phyloP scores from a whole-genome alignment of 2,329 filamentous ascomycete genomes.

The Diaporthe sp. region DNA sequence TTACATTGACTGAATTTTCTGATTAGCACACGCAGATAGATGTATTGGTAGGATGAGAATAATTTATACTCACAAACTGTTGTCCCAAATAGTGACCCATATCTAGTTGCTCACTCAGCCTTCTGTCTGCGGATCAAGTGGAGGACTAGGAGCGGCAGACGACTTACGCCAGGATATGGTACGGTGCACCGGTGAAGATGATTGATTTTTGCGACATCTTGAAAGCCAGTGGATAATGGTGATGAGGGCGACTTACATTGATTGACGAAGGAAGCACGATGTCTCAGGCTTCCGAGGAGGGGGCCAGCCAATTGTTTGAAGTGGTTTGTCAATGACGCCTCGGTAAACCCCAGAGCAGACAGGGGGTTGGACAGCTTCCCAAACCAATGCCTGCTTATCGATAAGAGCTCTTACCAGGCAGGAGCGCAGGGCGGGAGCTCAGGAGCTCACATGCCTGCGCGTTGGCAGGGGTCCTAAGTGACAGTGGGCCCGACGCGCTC shows the following conservation, averaged over 20 bases:
- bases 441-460: slow-evolving; percentile 39
- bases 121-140: not conserved
- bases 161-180: slow-evolving; percentile 80
- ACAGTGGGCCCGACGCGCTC: slow-evolving; percentile 35
- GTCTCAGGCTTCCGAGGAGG: not conserved
- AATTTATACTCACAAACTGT: slow-evolving; percentile 81
- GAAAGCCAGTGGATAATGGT: slow-evolving; percentile 9
- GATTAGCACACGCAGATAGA: not conserved
- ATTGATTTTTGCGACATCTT: slow-evolving; percentile 63
- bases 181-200: slow-evolving; percentile 76
- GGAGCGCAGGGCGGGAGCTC: not conserved
- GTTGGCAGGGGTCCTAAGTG: slow-evolving; percentile 31
- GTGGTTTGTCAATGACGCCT: slow-evolving; percentile 27
- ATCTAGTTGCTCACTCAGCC: slow-evolving; percentile 64
- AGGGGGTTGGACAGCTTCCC: not conserved
- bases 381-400: slow-evolving; percentile 13
- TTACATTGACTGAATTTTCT: slow-evolving; percentile 37
- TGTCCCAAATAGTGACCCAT: slow-evolving; percentile 88
- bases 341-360: not conserved
- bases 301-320: not conserved
- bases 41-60: not conserved
- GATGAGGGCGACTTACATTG: not conserved
- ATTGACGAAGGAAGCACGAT: not conserved
- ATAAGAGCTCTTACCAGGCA: slow-evolving; percentile 25
- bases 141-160: not conserved